Evolutionary conservation across 225 moss, liverwort and hornwort genomes (phyloP), one percentile per base, ranked within the genome.

Genomic region (Takakia lepidozioides): DNA sequence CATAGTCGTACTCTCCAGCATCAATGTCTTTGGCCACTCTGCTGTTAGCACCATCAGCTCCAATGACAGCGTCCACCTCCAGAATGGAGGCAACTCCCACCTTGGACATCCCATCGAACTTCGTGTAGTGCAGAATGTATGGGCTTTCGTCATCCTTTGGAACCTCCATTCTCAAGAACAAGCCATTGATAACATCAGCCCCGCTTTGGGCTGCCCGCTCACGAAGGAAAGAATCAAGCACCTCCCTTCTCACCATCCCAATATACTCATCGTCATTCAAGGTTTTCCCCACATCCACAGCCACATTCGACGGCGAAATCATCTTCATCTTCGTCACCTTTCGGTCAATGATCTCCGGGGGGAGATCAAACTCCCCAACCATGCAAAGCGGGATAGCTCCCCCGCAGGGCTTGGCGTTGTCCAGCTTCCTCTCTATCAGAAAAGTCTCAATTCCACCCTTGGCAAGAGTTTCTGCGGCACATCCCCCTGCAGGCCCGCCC

Each of bases 311-410:
- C 1, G 90, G 95, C 28, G 95, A 98, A n/a, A 91, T 91, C 90
- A 98, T 90, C 37, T 98, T 98, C 95, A 98, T 98, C 71, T 91
- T 90, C 30, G 95, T 98, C 22, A 98, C 95, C 84, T 85, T 98
- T 18, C 95, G 76, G 48, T 91, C 95, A 13, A 98, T 98, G 17
- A 91, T 98, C 23, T 83, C 83, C 28, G 38, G 42, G 0, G 91
- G 91, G 2, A 98, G 43, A 22, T 91, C 73, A 13, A 98, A 91
- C 54, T 98, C 98, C 9, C 73, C 83, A 6, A 98, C 85, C 98
- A 87, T 91, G 54, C 98, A 98, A 24, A 98, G 63, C 1, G 76
- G 76, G 43, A 82, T 82, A 17, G 76, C 76, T 24, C 73, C 76
- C 16, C 82, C 82, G 18, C 76, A 76, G 10, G 95, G 91, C 80